A percentile compares a stretch with the other conserved stretches of the same genome.
These are phyloP conservation scores for Cordyceps pruinosa DNA, from an alignment of 2,329 filamentous ascomycete species.

Conservation along the genomic window DNA sequence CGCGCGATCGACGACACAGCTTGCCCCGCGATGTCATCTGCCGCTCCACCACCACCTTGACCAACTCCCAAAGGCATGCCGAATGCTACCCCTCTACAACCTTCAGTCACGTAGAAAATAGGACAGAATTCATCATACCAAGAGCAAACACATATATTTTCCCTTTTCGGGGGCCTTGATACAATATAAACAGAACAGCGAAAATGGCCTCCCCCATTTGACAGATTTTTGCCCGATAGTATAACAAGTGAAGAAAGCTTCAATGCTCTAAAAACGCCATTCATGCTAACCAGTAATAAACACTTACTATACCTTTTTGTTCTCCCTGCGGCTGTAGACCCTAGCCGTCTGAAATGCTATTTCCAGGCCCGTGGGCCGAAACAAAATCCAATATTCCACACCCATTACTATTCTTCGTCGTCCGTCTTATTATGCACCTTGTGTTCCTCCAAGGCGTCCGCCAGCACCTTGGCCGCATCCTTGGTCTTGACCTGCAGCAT, in stretches of 20 bases:
- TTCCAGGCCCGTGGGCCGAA: conserved; percentile 10
- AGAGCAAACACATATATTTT: conserved; percentile 5
- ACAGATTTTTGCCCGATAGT: conserved; percentile 8
- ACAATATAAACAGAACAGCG: conserved; percentile 7
- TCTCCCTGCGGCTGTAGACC: conserved; percentile 4
- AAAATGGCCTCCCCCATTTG: neutral
- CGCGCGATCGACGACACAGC: neutral
- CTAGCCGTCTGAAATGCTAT: conserved; percentile 12
- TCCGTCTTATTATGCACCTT: conserved; percentile 51
- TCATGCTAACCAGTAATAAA: conserved; percentile 11
- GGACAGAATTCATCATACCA: neutral
- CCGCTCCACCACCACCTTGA: neutral
- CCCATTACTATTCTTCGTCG: conserved; percentile 23
- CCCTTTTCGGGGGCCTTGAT: neutral
- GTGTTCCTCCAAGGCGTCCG: conserved; percentile 43
- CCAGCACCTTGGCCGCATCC: conserved; percentile 48
- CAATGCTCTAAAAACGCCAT: conserved; percentile 13
- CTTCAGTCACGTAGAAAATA: neutral
- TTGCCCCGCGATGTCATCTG: conserved; percentile 7
- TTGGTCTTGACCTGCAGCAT: conserved; percentile 63
- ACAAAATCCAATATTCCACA: conserved; percentile 1
- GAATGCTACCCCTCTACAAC: neutral
- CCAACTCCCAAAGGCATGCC: neutral
- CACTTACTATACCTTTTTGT: conserved; percentile 14
- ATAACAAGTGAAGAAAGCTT: conserved; percentile 8